Base-by-base conservation (phyloP, 116 monocot genomes). In the Dioscorea cayenensis region DNA sequence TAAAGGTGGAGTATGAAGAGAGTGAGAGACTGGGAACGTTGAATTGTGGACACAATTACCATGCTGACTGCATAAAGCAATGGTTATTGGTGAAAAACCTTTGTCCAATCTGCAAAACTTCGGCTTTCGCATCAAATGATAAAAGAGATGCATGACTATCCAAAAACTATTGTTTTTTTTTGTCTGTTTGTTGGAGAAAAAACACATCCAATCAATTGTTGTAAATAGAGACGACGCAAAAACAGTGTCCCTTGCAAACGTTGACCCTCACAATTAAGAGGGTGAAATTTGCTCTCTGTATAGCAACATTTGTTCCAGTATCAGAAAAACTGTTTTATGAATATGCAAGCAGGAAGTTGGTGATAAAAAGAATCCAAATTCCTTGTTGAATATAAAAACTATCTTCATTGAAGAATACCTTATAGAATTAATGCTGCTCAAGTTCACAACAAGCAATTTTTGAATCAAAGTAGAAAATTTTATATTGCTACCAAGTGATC, bases 31-130 rank as follows among this genome's bases (percentile, higher is more conserved):
- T 81, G 25, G 85, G 81, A 48, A 75, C 21, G 21, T 75, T 85
- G n/a, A 75, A 78, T 18, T 85, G 85, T 35, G 81, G 85, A 18
- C 85, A 85, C 68, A 71, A 75, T 20, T 85, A 81, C 69, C 85
- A 85, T 64, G 75, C 72, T 43, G 72, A 72, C 20, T 85, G 85
- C 75, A 78, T 85, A 75, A 85, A 78, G 36, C 71, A 81, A 37
- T 85, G 85, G 85, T 49, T 85, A 55, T 49, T 78, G 65, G 8
- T 81, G 63, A 85, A 85, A 68, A 85, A 85, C 75, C 6, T 75
- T 64, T 85, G 85, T 63, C 85, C 85, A 14, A 80, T 81, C 52
- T 85, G 85, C 78, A 81, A 85, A 66, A 66, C 71, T 36, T 52
- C 81, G 28, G 85, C 81, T 50, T 69, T 85, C 4, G 19, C 48